These are phyloP conservation scores for Sugiyamaella japonica DNA, from an alignment of 1,139 yeast species.

Conservation along the genomic window DNA sequence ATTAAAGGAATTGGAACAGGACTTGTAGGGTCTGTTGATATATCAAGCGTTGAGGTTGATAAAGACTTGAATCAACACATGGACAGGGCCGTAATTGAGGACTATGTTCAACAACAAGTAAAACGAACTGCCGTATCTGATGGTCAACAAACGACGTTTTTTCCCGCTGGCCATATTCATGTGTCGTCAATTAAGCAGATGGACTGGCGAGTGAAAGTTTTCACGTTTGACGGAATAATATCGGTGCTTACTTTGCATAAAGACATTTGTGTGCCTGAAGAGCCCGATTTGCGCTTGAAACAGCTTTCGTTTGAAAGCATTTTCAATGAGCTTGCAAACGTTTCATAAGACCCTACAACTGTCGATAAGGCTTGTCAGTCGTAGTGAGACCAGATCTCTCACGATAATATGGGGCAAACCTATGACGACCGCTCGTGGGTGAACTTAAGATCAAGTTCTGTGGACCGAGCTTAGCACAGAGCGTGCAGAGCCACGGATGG, in stretches of 20 bases:
- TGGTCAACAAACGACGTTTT: background rate
- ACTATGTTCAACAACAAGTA: background rate
- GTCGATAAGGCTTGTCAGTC: too few relatives aligned
- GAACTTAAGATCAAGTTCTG: too few relatives aligned
- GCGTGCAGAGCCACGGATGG: too few relatives aligned
- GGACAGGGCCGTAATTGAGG: conserved; percentile 3
- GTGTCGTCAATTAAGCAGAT: conserved; percentile 3
- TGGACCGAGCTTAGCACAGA: too few relatives aligned
- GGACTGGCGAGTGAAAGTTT: conserved; percentile 11
- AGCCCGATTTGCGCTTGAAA: conserved; percentile 2
- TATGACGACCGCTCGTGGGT: too few relatives aligned
- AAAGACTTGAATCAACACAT: conserved; percentile 1
- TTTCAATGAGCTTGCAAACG: background rate
- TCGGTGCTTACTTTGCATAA: conserved; percentile 6
- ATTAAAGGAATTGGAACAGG: conserved; percentile 17
- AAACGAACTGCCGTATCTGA: too few relatives aligned
- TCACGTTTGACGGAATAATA: conserved; percentile 10
- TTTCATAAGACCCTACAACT: too few relatives aligned
- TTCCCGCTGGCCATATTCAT: background rate
- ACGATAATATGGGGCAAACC: too few relatives aligned
- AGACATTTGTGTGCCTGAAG: conserved; percentile 1
- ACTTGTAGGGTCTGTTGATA: conserved; percentile 9
- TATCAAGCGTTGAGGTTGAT: conserved; percentile 4
- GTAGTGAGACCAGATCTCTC: too few relatives aligned
- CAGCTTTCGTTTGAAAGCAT: background rate